Conservation (phyloP, 805 yeast genomes). For the Cyberlindnera amylophila region DNA sequence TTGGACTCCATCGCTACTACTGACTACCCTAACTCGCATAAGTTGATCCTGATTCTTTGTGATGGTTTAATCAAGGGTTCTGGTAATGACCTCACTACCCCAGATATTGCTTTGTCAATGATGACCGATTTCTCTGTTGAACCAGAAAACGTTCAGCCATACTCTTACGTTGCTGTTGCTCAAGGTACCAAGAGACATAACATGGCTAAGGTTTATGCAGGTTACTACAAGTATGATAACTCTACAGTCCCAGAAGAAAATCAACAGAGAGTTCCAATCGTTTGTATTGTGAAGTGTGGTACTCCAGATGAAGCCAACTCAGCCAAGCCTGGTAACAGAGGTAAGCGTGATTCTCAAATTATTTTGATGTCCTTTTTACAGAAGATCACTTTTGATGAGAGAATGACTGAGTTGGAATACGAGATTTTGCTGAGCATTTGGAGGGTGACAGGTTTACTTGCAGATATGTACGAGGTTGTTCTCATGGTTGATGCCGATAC, state of each 20-base stretch:
- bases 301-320: constrained; percentile 71
- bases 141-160: constrained; percentile 70
- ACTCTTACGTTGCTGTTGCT: constrained; percentile 93
- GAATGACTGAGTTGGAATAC: constrained; percentile 88
- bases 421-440: constrained; percentile 73
- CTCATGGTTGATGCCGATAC: constrained; percentile 97
- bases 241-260: constrained; percentile 69
- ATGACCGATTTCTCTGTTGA: constrained; percentile 76
- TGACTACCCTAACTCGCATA: constrained; percentile 93
- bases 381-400: constrained; percentile 82
- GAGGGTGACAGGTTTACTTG: constrained; percentile 81
- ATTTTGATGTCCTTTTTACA: constrained; percentile 88
- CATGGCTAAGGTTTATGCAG: constrained; percentile 95
- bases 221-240: constrained; percentile 85
- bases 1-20: constrained; percentile 93
- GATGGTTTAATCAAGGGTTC: constrained; percentile 95
- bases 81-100: constrained; percentile 83
- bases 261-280: constrained; percentile 81
- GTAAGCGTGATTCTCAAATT: constrained; percentile 92
- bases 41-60: constrained; percentile 77
- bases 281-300: constrained; percentile 83
- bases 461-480: constrained; percentile 75
- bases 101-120: constrained; percentile 84
- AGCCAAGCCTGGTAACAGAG: constrained; percentile 88
- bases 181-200: constrained; percentile 93